A percentile compares a stretch with the other conserved stretches of the same genome.
These are phyloP conservation scores for Rhizophora apiculata DNA, from an alignment of 345 rosid genomes.

Conservation along the genomic window DNA sequence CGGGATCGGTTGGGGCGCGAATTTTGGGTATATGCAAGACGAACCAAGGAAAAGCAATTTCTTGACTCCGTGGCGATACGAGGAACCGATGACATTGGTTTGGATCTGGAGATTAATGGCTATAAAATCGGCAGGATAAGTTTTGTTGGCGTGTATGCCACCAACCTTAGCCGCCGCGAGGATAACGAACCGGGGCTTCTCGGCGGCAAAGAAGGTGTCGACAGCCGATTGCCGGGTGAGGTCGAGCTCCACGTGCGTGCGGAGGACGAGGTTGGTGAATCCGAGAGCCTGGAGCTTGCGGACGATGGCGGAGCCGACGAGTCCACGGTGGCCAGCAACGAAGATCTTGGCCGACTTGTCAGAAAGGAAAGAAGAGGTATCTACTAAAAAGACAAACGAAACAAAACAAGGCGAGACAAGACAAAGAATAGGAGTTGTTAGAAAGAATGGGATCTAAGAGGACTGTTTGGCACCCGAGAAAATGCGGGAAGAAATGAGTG, in stretches of 20 bases:
- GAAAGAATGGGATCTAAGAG: not conserved
- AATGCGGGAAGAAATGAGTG: not conserved
- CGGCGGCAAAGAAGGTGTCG: slow-evolving; percentile 64
- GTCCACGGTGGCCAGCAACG: slow-evolving; percentile 96
- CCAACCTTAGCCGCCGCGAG: slow-evolving; percentile 97
- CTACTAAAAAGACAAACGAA: not conserved
- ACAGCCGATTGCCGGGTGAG: slow-evolving; percentile 78
- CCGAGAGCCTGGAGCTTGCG: slow-evolving; percentile 60
- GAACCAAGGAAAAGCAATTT: slow-evolving; percentile 90
- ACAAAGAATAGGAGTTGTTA: not conserved
- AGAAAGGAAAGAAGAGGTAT: slow-evolving; percentile 42
- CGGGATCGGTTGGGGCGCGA: slow-evolving; percentile 92
- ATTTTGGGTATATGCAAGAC: slow-evolving; percentile 90
- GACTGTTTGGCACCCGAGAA: not conserved
- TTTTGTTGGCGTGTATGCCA: slow-evolving; percentile 93
- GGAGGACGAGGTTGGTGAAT: slow-evolving; percentile 61
- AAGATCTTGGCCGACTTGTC: slow-evolving; percentile 78
- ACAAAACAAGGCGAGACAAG: not conserved
- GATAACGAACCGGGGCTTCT: slow-evolving; percentile 66
- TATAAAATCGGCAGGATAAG: slow-evolving; percentile 94
- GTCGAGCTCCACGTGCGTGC: slow-evolving; percentile 77
- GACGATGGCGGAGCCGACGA: slow-evolving; percentile 87
- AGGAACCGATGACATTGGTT: slow-evolving; percentile 81
- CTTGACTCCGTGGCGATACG: slow-evolving; percentile 57
- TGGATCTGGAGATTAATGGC: slow-evolving; percentile 90